Evolutionary conservation across 192 early-diverging fungal species (phyloP).

Genomic region (Entomortierella parvispora): DNA sequence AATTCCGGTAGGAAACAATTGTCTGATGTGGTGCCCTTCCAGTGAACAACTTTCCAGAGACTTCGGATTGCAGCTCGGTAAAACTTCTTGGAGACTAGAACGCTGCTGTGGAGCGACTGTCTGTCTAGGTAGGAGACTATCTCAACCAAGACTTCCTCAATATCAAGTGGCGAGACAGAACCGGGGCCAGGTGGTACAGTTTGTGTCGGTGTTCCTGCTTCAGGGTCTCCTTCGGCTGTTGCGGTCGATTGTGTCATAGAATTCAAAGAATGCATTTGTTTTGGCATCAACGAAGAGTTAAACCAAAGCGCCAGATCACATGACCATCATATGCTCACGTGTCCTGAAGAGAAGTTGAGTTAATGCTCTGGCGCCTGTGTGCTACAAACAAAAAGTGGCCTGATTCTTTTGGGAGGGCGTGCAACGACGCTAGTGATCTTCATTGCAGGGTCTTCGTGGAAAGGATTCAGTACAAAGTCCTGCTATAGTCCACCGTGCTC

Average conservation of each 20-base stretch:
- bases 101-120: constrained; percentile 24
- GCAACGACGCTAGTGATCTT: too few species aligned
- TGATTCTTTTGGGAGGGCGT: too few species aligned
- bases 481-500: too few species aligned
- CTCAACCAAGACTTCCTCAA: constrained; percentile 43
- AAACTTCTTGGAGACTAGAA: constrained; percentile 30
- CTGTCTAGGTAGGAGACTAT: constrained; percentile 40
- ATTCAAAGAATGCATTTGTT: not conserved
- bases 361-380: too few species aligned
- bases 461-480: too few species aligned
- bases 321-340: too few species aligned
- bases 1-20: constrained; percentile 33
- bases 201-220: not conserved
- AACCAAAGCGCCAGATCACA: not conserved
- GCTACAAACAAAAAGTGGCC: too few species aligned
- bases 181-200: not conserved
- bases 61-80: constrained; percentile 29
- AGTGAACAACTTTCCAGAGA: constrained; percentile 33
- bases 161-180: constrained; percentile 22
- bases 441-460: too few species aligned
- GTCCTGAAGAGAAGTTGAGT: too few species aligned
- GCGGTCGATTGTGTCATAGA: not conserved
- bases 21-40: constrained; percentile 19
- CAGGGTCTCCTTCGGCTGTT: not conserved
- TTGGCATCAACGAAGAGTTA: not conserved